Percentiles rank a stretch among this genome's conserved stretches.
phyloP scores from a whole-genome alignment of 2,329 filamentous ascomycete species.

The Paraconiothyrium sp. region DNA sequence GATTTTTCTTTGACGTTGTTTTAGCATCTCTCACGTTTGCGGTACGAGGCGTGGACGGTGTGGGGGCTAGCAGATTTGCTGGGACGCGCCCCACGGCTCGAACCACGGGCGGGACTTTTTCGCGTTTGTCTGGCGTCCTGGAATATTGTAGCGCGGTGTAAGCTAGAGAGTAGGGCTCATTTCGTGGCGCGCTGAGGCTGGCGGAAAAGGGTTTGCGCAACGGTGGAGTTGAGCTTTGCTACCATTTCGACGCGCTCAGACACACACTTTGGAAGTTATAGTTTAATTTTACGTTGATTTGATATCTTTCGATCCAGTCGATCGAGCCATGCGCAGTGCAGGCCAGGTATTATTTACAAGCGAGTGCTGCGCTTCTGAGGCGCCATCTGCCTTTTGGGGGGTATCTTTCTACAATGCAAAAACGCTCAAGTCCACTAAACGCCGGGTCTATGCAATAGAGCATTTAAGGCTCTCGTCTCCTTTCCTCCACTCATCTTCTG shows the following conservation, averaged over 20 bases:
- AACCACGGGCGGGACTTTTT: neutral
- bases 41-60: neutral
- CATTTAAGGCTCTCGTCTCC: slow-evolving; percentile 12
- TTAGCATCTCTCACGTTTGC: neutral
- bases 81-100: neutral
- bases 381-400: slow-evolving; percentile 22
- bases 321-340: neutral
- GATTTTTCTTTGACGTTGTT: neutral
- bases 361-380: slow-evolving; percentile 25
- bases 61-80: neutral
- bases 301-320: slow-evolving; percentile 2
- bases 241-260: neutral
- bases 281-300: neutral
- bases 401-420: slow-evolving; percentile 20
- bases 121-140: neutral
- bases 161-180: neutral
- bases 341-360: slow-evolving; percentile 13
- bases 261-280: neutral
- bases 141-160: neutral
- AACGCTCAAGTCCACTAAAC: slow-evolving; percentile 17
- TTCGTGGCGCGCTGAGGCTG: neutral
- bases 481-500: neutral
- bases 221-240: neutral
- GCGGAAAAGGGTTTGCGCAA: neutral
- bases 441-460: slow-evolving; percentile 1